Evolutionary conservation across 1,139 yeast genomes (phyloP).

Genomic region (Insectozyma bohioensis): DNA sequence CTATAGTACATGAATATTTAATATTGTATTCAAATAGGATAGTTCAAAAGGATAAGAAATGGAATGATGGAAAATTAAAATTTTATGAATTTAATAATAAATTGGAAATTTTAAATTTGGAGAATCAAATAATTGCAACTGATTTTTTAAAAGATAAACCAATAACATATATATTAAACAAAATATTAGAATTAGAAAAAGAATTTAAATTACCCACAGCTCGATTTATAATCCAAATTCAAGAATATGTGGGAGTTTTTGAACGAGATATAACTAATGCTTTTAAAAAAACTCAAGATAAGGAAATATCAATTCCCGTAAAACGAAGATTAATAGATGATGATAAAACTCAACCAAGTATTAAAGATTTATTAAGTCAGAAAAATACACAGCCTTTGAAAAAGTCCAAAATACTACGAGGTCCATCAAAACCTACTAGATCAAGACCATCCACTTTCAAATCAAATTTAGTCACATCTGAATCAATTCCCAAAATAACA

Average conservation of each 20-base stretch:
- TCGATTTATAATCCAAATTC: slow-evolving; percentile 18
- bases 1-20: slow-evolving; percentile 9
- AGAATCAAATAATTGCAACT: slow-evolving; percentile 31
- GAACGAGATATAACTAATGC: slow-evolving; percentile 18
- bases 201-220: slow-evolving; percentile 19
- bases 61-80: slow-evolving; percentile 54
- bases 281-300: slow-evolving; percentile 4
- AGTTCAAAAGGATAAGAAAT: slow-evolving; percentile 49
- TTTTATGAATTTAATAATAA: slow-evolving; percentile 50
- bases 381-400: no score
- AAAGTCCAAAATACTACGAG: slow-evolving; percentile 1
- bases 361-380: not conserved
- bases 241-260: slow-evolving; percentile 14
- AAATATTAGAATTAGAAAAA: slow-evolving; percentile 14
- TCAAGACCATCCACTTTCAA: not conserved
- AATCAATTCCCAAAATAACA: no score
- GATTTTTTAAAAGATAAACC: slow-evolving; percentile 19
- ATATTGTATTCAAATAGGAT: slow-evolving; percentile 24
- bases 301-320: not conserved
- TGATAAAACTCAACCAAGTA: no score
- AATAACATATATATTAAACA: slow-evolving; percentile 11
- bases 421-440: slow-evolving; percentile 3
- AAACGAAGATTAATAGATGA: not conserved
- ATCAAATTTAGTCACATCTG: no score
- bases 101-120: slow-evolving; percentile 33